These are phyloP conservation scores for Psilocybe tampanensis DNA, from an alignment of 768 basidiomycete species.

Conservation along the genomic window DNA sequence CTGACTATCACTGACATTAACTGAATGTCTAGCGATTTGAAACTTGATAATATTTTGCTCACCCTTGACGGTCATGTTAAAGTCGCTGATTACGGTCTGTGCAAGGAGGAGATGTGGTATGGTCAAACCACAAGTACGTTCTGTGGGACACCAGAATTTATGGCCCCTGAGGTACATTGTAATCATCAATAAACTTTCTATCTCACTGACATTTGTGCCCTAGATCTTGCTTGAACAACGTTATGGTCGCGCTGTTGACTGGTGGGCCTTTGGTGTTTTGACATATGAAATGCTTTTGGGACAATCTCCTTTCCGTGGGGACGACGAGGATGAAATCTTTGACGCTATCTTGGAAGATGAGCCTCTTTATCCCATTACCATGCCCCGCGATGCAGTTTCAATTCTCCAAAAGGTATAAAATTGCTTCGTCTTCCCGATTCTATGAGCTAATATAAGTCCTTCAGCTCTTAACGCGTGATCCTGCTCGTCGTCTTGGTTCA, in stretches of 20 bases:
- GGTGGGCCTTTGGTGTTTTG: constrained; percentile 99
- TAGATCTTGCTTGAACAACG: constrained; percentile 99
- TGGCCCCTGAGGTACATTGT: constrained; percentile 91
- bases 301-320: constrained; percentile 98
- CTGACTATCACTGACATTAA: not conserved
- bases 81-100: constrained; percentile 98
- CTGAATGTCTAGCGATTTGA: constrained; percentile 76
- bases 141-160: constrained; percentile 99
- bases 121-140: constrained; percentile 97
- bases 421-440: not conserved
- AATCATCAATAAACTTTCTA: not conserved
- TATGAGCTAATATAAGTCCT: constrained; percentile 6
- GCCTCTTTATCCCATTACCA: constrained; percentile 97
- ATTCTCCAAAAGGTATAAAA: constrained; percentile 83
- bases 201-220: not conserved
- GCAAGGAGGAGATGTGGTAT: constrained; percentile 99
- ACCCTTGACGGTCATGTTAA: constrained; percentile 98
- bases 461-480: constrained; percentile 92
- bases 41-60: constrained; percentile 96
- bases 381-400: constrained; percentile 96
- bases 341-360: constrained; percentile 99
- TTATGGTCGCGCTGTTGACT: constrained; percentile 97
- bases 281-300: constrained; percentile 99
- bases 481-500: constrained; percentile 86
- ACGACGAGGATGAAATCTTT: constrained; percentile 99